Evolutionary conservation across 2,329 filamentous ascomycete genomes (phyloP).

Genomic region (Fusarium penzigii): DNA sequence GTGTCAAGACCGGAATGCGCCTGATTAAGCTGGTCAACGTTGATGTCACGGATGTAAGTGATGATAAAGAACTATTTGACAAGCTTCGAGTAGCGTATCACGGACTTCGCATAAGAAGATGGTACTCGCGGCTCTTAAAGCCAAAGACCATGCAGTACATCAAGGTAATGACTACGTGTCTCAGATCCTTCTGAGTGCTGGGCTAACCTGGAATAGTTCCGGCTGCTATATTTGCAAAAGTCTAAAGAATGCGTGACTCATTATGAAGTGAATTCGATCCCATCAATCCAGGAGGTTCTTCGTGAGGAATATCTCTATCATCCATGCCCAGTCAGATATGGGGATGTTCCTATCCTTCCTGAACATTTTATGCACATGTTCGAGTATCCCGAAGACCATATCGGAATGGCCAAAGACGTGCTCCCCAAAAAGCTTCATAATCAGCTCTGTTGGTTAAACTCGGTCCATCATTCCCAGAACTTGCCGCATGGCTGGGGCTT

Average conservation of each 20-base stretch:
- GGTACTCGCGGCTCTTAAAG: constrained; percentile 2
- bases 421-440: constrained; percentile 8
- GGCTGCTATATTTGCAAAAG: not conserved
- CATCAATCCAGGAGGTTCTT: not conserved
- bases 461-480: not conserved
- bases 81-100: not conserved
- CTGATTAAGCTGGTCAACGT: constrained; percentile 6
- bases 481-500: constrained; percentile 3
- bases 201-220: not conserved
- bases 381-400: constrained; percentile 1
- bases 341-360: not conserved
- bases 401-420: not conserved
- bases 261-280: constrained; percentile 2
- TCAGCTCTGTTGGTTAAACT: not conserved
- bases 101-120: not conserved
- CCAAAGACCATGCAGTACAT: constrained; percentile 4
- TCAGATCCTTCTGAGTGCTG: no score
- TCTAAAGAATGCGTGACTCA: constrained; percentile 3
- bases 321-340: not conserved
- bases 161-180: not conserved
- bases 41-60: constrained; percentile 3
- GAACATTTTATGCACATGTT: constrained; percentile 6
- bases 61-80: constrained; percentile 2
- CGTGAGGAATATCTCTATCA: constrained; percentile 1
- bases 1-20: constrained; percentile 3